Evolutionary conservation across 2,329 filamentous ascomycete genomes (phyloP), one percentile per base, ranked within the genome.

Genomic region (Thelonectria discophora): DNA sequence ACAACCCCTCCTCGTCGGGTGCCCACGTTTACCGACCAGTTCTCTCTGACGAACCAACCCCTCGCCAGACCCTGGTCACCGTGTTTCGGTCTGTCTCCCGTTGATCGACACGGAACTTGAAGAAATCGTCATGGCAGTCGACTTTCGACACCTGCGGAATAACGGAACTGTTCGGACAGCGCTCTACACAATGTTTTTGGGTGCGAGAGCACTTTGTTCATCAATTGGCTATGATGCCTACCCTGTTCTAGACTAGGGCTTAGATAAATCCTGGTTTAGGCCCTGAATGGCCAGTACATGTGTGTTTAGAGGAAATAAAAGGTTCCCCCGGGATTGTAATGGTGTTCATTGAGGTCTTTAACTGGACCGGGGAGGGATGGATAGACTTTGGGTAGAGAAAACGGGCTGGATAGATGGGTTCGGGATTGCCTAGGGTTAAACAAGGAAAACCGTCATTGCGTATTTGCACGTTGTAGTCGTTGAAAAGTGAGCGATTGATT

Each of bases 61-160:
- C 17, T 30, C 30, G 34, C 18, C 30, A 10, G 5, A n/a, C 21
- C 42, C 24, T 40, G 52, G 43, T 48, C 34, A 9, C 49, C 57
- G 49, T 61, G 62, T 58, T 24, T 24, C 42, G 46, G 64, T 54
- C 65, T 53, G 55, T 57, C 55, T 51, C 46, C 55, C 55, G 55
- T 50, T 34, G 55, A 39, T 39, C 2, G 39, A 12, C 45, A 57
- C 34, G 55, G 45, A 15, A 37, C 21, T 27, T 45, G 17, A 17
- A 40, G 15, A 20, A n/a, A 39, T 21, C 45, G 55, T 27, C 27
- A 57, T 57, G 39, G 40, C 27, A 18, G 55, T 10, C 46, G 46
- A 32, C 53, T 55, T 37, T 11, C 12, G 15, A 37, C 15, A 7
- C 11, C 34, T 15, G 7, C 34, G 34, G 34, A 13, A 11, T 37